Evolutionary conservation across 176 grass and related monocot genomes (phyloP).

Genomic region (Dactylis glomerata): DNA sequence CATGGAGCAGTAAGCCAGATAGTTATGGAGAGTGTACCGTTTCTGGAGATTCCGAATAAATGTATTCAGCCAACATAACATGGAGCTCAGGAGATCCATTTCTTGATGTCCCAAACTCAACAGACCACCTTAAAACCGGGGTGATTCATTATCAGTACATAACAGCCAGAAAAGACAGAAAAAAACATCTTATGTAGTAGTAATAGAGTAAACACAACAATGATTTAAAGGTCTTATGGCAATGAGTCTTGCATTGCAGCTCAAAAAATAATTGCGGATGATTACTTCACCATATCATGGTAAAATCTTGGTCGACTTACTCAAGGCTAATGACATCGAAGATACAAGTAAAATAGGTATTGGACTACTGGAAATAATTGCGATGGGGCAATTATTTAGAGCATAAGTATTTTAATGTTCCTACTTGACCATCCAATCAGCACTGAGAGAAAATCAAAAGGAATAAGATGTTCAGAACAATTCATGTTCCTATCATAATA

Average conservation of each 20-base stretch:
- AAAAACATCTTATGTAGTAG: neutral
- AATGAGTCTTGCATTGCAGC: slow-evolving; percentile 1
- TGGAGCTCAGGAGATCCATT: slow-evolving; percentile 82
- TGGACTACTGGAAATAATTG: no score
- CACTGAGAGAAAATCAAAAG: slow-evolving; percentile 8
- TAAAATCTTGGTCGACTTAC: neutral
- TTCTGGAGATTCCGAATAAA: slow-evolving; percentile 93
- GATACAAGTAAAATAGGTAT: neutral
- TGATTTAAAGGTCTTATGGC: neutral
- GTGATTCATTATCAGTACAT: slow-evolving; percentile 27
- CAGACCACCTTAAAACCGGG: slow-evolving; percentile 74
- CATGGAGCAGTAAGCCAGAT: slow-evolving; percentile 2
- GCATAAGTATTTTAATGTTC: neutral
- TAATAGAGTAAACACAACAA: slow-evolving; percentile 10
- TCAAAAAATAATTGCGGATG: neutral
- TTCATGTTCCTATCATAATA: slow-evolving; percentile 19
- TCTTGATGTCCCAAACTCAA: slow-evolving; percentile 72
- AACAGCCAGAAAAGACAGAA: slow-evolving; percentile 1
- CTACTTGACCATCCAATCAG: neutral
- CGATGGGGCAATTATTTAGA: neutral
- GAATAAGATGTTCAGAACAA: slow-evolving; percentile 8
- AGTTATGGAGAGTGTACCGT: slow-evolving; percentile 56
- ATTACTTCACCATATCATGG: neutral
- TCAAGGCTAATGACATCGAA: neutral
- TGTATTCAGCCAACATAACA: slow-evolving; percentile 90